Evolutionary conservation across 1,284 basidiomycete genomes (phyloP), one percentile per base, ranked within the genome.

Genomic region (Psilocybe mexicana): DNA sequence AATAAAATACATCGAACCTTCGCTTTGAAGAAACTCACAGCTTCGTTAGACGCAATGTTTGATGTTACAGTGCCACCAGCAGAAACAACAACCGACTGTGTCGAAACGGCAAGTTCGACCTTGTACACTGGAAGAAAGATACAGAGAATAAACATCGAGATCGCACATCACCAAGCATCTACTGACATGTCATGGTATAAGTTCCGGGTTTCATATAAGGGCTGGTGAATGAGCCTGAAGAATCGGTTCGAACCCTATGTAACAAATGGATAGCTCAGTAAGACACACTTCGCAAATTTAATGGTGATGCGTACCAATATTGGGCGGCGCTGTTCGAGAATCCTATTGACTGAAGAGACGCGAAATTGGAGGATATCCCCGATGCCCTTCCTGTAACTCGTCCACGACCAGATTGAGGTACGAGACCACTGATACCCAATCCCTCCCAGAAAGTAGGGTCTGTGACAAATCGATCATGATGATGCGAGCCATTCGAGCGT

Each of bases 171-270:
- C 23, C 40, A 52, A n/a, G 24, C 14, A 47, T 69, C 50, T 45
- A 73, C 18, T 18, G 18, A 18, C 72, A 59, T 10, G 74, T 76
- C 72, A 74, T 73, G 0, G 73, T 76, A 59, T 77, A 78, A 0
- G 75, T 77, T 24, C 76, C 75, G 23, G 76, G 74, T 55, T 75
- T 76, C 74, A 78, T 77, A 48, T 67, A 69, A n/a, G 76, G 75
- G 26, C 66, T 71, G n/a, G 69, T 68, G 61, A 71, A 78, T 12
- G 66, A 59, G 6, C 74, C 72, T 46, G 62, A 67, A 4, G 70
- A 65, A 52, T 68, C 69, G 3, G 72, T 68, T 18, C 71, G 69
- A 2, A 63, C 67, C 71, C 70, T 73, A 50, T 10, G 35, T 35
- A 11, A 33, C 51, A 7, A 40, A 25, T 18, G 35, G 5, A 43